These are phyloP conservation scores for Helianthus annuus DNA, from an alignment of 129 eudicot genomes.

Conservation along the genomic window HanXRQr2.0-SUNRISE NC_035447.2:64965969-64966468, in stretches of 20 bases:
- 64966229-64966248: slow-evolving; percentile 65
- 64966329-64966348: neutral
- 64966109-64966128: no score
- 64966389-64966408: no score
- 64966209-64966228: slow-evolving; percentile 66
- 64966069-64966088: slow-evolving; percentile 85
- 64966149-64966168: neutral
- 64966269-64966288: neutral
- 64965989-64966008: no score
- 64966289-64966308: neutral
- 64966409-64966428: no score
- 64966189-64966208: slow-evolving; percentile 79
- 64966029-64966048: slow-evolving; percentile 95
- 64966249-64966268: slow-evolving; percentile 93
- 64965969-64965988: slow-evolving; percentile 90
- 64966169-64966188: neutral
- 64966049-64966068: slow-evolving; percentile 99
- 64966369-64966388: neutral
- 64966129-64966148: no score
- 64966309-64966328: neutral
- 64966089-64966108: neutral
- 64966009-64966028: slow-evolving; percentile 95
- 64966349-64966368: neutral
- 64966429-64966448: no score
- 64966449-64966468: no score